Base-by-base conservation (phyloP, 2,329 filamentous ascomycete genomes). In the Plectosphaerella cucumerina region DNA sequence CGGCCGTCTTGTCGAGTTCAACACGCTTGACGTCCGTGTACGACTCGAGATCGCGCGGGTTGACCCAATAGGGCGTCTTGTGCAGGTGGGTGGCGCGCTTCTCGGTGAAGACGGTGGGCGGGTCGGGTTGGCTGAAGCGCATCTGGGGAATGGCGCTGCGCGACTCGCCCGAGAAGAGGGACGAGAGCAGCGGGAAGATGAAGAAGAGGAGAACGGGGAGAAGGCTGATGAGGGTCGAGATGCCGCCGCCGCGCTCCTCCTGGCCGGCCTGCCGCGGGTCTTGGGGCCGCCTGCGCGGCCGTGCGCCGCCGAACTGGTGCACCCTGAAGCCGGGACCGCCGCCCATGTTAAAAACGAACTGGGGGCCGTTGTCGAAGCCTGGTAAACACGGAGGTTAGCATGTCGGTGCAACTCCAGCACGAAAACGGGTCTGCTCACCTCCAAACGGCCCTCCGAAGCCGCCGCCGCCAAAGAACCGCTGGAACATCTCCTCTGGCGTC, bases 401-500 rank as follows among this genome's bases (percentile, higher is more conserved):
- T 51, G n/a, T 49, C 31, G 39, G 4, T 14, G 11, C 14, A 12
- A 3, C n/a, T 42, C 2, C n/a, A 9, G 20, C 5, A 43, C n/a
- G 6, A 21, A 47, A 31, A 33, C 15, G 22, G 15, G 23, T 41
- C 49, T 53, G 47, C 66, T 66, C 54, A 74, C 69, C 70, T 56
- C 70, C 76, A 61, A 76, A 75, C 5, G 65, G 68, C 68, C 71
- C 81, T 73, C 87, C 87, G 63, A 89, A 85, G 15, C 81, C 80
- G 45, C 82, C 80, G 41, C 89, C 91, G 45, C 90, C 90, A 74
- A 99, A 99, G 80, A 99, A 99, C 56, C 93, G 84, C 65, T 93
- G 86, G 73, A 99, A 99, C 77, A 99, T 82, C 70, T 99, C 94
- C 70, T 99, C 94, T 0, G 94, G 92, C 50, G 89, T 96, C 60